A percentile compares a stretch with the other conserved stretches of the same genome.
Evolutionary conservation across 164 flowering plant species (phyloP).

Genomic region (Cinnamomum micranthum): DNA sequence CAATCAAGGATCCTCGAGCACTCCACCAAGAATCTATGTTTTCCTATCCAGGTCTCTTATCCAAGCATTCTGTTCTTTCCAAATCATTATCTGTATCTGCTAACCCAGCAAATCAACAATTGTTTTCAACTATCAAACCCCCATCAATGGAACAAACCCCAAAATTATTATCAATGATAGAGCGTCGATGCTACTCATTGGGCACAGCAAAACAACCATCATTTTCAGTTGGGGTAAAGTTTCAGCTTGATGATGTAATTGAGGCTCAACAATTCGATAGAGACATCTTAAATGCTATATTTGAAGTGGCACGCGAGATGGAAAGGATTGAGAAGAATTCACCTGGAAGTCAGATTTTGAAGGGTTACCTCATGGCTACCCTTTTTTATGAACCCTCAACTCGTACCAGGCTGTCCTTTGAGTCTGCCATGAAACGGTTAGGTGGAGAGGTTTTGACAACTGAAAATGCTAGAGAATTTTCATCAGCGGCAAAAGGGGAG

Average conservation of each 20-base stretch:
- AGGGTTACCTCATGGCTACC: constrained; percentile 93
- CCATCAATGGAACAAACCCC: constrained; percentile 2
- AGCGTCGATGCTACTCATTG: constrained; percentile 31
- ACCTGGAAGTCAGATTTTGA: constrained; percentile 60
- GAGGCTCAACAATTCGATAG: constrained; percentile 95
- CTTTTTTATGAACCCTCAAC: constrained; percentile 99
- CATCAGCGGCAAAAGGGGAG: constrained; percentile 98
- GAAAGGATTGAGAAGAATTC: constrained; percentile 78
- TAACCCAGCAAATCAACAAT: constrained; percentile 9
- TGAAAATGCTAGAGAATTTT: constrained; percentile 96
- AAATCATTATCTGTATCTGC: constrained; percentile 13
- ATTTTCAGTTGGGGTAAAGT: constrained; percentile 51
- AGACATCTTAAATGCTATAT: constrained; percentile 65
- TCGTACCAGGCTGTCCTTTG: constrained; percentile 92
- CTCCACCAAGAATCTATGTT: constrained; percentile 12
- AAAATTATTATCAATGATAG: constrained; percentile 12
- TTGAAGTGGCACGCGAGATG: constrained; percentile 88
- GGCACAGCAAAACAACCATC: constrained; percentile 22
- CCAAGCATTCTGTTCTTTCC: constrained; percentile 12
- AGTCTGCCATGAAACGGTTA: constrained; percentile 94
- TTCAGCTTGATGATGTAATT: constrained; percentile 84
- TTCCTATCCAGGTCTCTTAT: constrained; percentile 9
- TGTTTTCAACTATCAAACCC: constrained; percentile 1
- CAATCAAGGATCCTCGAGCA: constrained; percentile 3
- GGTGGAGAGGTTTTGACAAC: constrained; percentile 99